Evolutionary conservation across 352 stramenopile species (phyloP).

Genomic region (Stramenopiles sp.): DNA sequence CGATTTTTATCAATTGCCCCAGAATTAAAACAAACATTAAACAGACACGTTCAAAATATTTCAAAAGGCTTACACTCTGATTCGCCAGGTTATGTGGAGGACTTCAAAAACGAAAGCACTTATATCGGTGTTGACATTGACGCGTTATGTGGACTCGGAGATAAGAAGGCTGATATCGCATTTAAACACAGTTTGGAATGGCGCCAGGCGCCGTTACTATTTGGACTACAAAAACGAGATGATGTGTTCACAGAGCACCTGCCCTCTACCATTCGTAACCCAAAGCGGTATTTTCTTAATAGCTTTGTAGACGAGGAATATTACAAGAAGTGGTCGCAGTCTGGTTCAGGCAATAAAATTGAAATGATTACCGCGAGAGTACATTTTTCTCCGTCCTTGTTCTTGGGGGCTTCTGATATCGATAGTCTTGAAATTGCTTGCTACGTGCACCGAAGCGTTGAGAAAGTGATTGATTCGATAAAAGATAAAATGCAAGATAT

Average conservation of each 20-base stretch:
- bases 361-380: background rate
- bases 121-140: constrained; percentile 1
- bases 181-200: background rate
- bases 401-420: background rate
- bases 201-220: background rate
- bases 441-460: background rate
- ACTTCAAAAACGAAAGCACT: no score
- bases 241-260: background rate
- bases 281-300: background rate
- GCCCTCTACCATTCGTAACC: background rate
- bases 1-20: background rate
- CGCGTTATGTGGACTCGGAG: background rate
- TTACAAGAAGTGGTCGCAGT: background rate
- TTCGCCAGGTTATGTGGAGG: no score
- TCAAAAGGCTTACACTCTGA: no score
- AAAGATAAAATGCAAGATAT: background rate
- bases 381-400: background rate
- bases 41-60: background rate
- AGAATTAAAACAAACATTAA: background rate
- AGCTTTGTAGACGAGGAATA: background rate
- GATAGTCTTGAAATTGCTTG: background rate
- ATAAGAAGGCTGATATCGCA: no score
- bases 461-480: background rate
- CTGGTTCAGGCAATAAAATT: background rate
- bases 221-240: background rate